These are phyloP conservation scores for Penicillium fimorum DNA, from an alignment of 495 filamentous ascomycete genomes.

Conservation along the genomic window DNA sequence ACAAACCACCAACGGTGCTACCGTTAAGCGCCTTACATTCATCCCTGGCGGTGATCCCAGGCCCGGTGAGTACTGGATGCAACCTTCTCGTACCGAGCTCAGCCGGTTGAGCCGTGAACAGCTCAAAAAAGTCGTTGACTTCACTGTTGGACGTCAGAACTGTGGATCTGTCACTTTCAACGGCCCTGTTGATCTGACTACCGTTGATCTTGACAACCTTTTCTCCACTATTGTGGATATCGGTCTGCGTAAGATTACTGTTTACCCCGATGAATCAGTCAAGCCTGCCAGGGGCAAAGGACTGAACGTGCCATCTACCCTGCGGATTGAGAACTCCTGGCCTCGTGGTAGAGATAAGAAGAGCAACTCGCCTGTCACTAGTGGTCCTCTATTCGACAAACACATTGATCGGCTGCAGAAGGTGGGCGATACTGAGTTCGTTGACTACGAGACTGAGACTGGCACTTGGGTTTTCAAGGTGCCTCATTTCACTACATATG, in stretches of 20 bases:
- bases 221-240: constrained; percentile 72
- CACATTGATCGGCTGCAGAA: constrained; percentile 79
- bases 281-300: constrained; percentile 84
- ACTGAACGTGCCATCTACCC: constrained; percentile 84
- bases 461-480: constrained; percentile 91
- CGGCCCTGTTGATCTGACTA: constrained; percentile 74
- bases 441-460: constrained; percentile 70
- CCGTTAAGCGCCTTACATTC: constrained; percentile 30
- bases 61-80: constrained; percentile 82
- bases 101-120: constrained; percentile 70
- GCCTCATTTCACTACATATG: constrained; percentile 93
- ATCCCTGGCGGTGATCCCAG: constrained; percentile 51
- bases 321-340: constrained; percentile 86
- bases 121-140: constrained; percentile 64
- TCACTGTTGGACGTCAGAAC: constrained; percentile 77
- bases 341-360: constrained; percentile 67
- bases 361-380: constrained; percentile 51
- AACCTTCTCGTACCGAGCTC: constrained; percentile 67
- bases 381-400: constrained; percentile 62
- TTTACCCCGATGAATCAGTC: constrained; percentile 70
- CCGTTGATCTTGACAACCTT: constrained; percentile 67
- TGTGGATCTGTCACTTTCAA: constrained; percentile 80
- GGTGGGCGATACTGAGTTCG: constrained; percentile 75
- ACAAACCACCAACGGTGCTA: constrained; percentile 28
- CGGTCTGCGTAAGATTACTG: constrained; percentile 71